phyloP scores from a whole-genome alignment of 495 filamentous ascomycete genomes.

The Delitschia confertaspora region DNA sequence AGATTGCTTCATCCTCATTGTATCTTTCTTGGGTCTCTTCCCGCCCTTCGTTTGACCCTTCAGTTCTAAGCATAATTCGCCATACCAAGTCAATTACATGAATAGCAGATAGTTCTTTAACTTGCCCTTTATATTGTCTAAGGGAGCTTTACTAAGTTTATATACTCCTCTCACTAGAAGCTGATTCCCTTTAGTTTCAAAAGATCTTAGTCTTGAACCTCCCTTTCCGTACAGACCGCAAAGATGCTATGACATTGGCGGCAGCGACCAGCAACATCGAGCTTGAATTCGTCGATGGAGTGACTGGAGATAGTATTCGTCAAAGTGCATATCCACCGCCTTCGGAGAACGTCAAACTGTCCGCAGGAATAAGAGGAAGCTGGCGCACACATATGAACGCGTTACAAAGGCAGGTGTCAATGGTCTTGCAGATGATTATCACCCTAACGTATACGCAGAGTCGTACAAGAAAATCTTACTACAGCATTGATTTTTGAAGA shows the following conservation, averaged over 20 bases:
- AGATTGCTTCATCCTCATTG: no score
- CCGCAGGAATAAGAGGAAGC: slow-evolving; percentile 14
- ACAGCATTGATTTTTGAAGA: slow-evolving; percentile 25
- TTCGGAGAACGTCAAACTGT: slow-evolving; percentile 16
- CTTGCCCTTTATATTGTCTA: no score
- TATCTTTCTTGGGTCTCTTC: no score
- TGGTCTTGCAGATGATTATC: no score
- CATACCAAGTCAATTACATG: no score
- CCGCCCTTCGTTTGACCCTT: no score
- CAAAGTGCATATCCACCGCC: slow-evolving; percentile 21
- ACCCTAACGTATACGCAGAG: neutral
- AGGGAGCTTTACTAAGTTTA: neutral
- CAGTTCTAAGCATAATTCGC: no score
- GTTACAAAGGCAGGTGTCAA: slow-evolving; percentile 14
- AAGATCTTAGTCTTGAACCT: slow-evolving; percentile 23
- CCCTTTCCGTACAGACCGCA: slow-evolving; percentile 19
- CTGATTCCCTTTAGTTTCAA: slow-evolving; percentile 26
- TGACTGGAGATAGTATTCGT: slow-evolving; percentile 17
- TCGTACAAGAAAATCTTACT: slow-evolving; percentile 22
- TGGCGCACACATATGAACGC: slow-evolving; percentile 27
- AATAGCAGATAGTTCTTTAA: no score
- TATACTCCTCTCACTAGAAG: neutral
- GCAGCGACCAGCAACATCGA: slow-evolving; percentile 20
- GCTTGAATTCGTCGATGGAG: slow-evolving; percentile 21
- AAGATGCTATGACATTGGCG: slow-evolving; percentile 20